phyloP scores from a whole-genome alignment of 352 stramenopile genomes.

The Phytophthora colocasiae region DNA sequence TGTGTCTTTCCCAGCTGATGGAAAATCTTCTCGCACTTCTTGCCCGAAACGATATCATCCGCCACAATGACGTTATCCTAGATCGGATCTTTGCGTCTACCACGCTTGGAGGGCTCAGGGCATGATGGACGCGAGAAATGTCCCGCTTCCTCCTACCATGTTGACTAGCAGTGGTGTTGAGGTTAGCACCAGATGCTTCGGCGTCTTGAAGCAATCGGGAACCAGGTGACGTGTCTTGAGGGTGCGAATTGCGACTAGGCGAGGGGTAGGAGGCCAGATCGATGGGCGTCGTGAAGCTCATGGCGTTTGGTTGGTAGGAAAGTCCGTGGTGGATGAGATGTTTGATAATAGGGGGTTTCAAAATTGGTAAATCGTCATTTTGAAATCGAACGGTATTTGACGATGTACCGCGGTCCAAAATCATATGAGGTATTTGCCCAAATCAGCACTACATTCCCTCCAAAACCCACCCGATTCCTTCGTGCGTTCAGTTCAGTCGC shows the following conservation, averaged over 20 bases:
- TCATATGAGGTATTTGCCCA: no score
- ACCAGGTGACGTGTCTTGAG: background rate
- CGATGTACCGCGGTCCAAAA: no score
- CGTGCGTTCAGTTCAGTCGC: no score
- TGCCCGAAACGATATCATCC: conserved; percentile 3
- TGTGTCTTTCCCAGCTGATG: conserved; percentile 8
- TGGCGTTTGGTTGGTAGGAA: no score
- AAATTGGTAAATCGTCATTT: no score
- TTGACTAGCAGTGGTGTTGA: background rate
- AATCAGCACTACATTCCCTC: no score
- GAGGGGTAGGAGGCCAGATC: background rate
- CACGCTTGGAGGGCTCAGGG: background rate
- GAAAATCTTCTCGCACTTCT: conserved; percentile 11
- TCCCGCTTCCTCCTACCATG: background rate
- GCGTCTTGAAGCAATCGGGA: background rate
- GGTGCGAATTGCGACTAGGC: background rate
- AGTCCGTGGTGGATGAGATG: no score
- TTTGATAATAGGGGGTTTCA: no score
- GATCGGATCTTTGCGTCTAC: conserved; percentile 3
- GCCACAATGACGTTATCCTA: background rate
- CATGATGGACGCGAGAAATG: background rate
- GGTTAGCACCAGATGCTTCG: background rate
- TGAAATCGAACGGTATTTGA: no score
- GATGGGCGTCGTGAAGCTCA: background rate
- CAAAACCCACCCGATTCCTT: no score